These are phyloP conservation scores for Saccharomycopsis fibuligera DNA, from an alignment of 805 yeast genomes.

Conservation along the genomic window DNA sequence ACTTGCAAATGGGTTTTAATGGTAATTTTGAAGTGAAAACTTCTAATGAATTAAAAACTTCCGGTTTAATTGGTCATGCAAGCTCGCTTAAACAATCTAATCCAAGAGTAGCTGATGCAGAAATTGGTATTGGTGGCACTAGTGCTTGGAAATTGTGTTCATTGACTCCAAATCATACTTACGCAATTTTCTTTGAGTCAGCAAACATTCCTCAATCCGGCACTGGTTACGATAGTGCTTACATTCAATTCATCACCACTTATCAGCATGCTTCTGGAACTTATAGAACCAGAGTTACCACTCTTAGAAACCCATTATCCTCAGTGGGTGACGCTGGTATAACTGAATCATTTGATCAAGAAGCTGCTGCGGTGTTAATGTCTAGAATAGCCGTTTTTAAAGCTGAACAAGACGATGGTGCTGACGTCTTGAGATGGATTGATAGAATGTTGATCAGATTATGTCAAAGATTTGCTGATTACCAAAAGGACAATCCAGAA, in stretches of 20 bases:
- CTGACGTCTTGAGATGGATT: slow-evolving; percentile 42
- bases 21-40: slow-evolving; percentile 85
- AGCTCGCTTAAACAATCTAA: slow-evolving; percentile 58
- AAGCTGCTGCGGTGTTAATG: slow-evolving; percentile 57
- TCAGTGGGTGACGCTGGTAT: slow-evolving; percentile 36
- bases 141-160: slow-evolving; percentile 82
- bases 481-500: slow-evolving; percentile 38
- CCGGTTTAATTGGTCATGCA: slow-evolving; percentile 94
- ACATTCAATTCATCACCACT: slow-evolving; percentile 49
- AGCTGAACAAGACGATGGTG: slow-evolving; percentile 32
- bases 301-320: slow-evolving; percentile 41
- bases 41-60: slow-evolving; percentile 77
- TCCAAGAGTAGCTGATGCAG: slow-evolving; percentile 80
- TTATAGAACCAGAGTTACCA: slow-evolving; percentile 54
- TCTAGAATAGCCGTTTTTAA: slow-evolving; percentile 48
- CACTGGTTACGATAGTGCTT: slow-evolving; percentile 20
- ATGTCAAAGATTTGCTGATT: slow-evolving; percentile 43
- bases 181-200: slow-evolving; percentile 85
- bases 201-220: slow-evolving; percentile 36
- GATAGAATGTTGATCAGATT: slow-evolving; percentile 43
- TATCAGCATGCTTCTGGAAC: slow-evolving; percentile 59
- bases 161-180: slow-evolving; percentile 81
- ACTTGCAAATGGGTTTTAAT: slow-evolving; percentile 82
- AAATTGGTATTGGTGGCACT: slow-evolving; percentile 91
- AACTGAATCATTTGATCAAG: slow-evolving; percentile 55